Evolutionary conservation across 768 basidiomycete species (phyloP), one percentile per base, ranked within the genome.

Genomic region (Boletus bicolor): DNA sequence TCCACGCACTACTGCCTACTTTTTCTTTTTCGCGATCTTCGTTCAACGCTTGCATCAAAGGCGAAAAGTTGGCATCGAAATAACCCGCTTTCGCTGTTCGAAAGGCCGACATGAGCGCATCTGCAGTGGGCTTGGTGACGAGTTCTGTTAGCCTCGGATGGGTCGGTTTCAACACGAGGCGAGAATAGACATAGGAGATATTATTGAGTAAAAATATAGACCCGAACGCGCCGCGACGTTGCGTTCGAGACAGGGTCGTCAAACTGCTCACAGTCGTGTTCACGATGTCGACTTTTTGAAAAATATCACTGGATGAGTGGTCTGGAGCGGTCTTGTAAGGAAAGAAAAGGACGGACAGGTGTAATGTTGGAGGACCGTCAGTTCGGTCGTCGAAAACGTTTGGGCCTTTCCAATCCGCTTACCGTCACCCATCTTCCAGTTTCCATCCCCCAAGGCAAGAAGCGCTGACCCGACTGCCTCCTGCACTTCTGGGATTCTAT

Each of bases 401-500:
- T 70, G 58, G 2, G 65, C 67, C 61, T 82, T 83, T 10, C 80
- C 81, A 7, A 87, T 82, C 61, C 79, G 78, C 21, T 89, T 78
- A 6, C 89, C 90, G 57, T 90, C 89, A 5, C 91, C 91, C 91
- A 93, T 93, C 71, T 83, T 89, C 91, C 91, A 93, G 60, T 93
- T 93, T 10, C 91, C 91, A 56, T 93, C 91, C 0, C 91, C 91
- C 1, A 93, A 79, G 2, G 84, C 81, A 39, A 83, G 67, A 37
- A 93, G 73, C 0, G 85, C 84, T 1, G 87, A 76, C 1, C 80
- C 80, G 10, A 85, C 88, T 1, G 87, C 89, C 17, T 75, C 77
- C 52, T 83, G 79, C 4, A 92, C 87, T 48, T 85, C 81, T 0
- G 89, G 87, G 3, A 93, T 72, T 50, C 80, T 77, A 53, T 87